Base-by-base conservation (phyloP, 176 grass and related monocot genomes). In the Aegilops longissima region DNA sequence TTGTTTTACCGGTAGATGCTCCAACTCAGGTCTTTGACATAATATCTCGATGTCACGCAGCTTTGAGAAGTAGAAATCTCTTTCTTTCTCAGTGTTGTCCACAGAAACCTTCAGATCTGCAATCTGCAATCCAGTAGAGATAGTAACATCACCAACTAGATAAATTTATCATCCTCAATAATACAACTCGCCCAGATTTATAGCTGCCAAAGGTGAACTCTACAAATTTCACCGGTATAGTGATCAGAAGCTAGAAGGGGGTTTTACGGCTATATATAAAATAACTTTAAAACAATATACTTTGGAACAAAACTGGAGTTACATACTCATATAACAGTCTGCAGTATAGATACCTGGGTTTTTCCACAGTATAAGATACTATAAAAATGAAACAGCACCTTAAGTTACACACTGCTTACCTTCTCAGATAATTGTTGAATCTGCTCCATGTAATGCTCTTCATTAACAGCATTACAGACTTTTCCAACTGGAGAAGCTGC, bases 11-110 rank as follows among this genome's bases (percentile, higher is more conserved):
- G 95, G 92, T 62, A 97, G 84, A 90, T 97, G 95, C 85, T 91
- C 95, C 58, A 97, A 74, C 64, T 97, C 95, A 77, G 88, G 91
- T 63, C 93, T 85, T 86, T 97, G 92, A 47, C 84, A 97, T 20
- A 93, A 52, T 82, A 95, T 91, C 79, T 97, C 95, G 84, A 97
- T 97, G 65, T 97, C 95, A 47, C 91, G 90, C 87, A 97, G 39
- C 82, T 97, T 97, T 2, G 92, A 88, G 74, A 95, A 97, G 79
- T 97, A 97, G 40, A 97, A 97, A 36, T 95, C 95, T 68, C 91
- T 95, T 91, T 97, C 95, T 70, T 97, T 97, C 61, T 95, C 92
- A 49, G 62, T 80, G 73, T 79, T 88, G 79, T 95, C 91, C 2
- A 84, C 69, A 34, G 88, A 91, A 86, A 95, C 63, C 61, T 97